phyloP scores from a whole-genome alignment of 257 asterid genomes.

The Capsicum rhomboideum region DNA sequence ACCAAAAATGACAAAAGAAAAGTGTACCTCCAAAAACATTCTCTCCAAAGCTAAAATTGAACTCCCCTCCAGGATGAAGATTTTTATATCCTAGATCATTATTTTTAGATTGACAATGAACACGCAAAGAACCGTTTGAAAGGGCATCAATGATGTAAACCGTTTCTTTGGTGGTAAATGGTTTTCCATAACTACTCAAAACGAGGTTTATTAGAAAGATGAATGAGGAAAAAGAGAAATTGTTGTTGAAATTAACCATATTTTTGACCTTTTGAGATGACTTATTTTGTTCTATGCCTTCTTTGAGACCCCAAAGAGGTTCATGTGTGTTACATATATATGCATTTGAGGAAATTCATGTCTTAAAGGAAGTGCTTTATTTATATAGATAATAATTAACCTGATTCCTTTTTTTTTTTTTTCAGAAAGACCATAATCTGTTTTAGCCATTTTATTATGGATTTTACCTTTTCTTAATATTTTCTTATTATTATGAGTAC shows the following conservation, averaged over 20 bases:
- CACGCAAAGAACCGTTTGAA: not conserved
- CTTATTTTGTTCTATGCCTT: not conserved
- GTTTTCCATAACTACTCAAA: not conserved
- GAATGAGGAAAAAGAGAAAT: not conserved
- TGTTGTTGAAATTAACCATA: not conserved
- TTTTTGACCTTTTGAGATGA: not conserved
- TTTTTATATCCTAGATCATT: not conserved
- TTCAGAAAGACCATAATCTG: no score
- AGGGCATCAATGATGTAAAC: not conserved
- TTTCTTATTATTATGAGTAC: no score
- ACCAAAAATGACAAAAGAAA: not conserved
- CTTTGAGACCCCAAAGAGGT: not conserved
- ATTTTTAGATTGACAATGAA: no score
- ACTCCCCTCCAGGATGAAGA: accelerated
- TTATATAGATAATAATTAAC: no score
- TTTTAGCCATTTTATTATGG: no score
- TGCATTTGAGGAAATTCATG: not conserved
- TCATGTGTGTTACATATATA: not conserved
- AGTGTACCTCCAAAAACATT: not conserved
- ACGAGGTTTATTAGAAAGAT: not conserved
- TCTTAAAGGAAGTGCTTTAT: no score
- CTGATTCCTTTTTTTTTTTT: no score
- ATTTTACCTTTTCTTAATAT: no score
- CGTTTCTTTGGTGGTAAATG: not conserved
- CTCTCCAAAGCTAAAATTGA: not conserved